Evolutionary conservation across 73 alveolate species (phyloP), one percentile per base, ranked within the genome.

Genomic region (Paramecium tetraurelia): DNA sequence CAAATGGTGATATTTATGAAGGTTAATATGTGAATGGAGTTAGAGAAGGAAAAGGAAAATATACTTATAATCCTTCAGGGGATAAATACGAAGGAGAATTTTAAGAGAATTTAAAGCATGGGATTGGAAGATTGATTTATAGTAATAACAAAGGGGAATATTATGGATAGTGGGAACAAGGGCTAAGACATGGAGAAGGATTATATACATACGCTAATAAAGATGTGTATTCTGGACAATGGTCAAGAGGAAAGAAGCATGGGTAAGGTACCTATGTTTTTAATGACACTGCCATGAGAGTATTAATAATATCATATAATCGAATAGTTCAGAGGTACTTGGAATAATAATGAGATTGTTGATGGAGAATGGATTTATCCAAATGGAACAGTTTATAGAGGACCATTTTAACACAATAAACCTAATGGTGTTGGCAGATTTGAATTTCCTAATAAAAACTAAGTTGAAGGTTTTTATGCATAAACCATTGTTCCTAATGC

Each of bases 381-480:
- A 2, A 98, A 97, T 94, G 99, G 99, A 59, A 97, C 96, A 59
- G 92, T 90, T 68, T 98, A 95, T 76, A 98, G 95, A 94, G 99
- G 99, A 12, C 94, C 95, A 43, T 98, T 98, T 92, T 96, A 85
- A 9, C 95, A 95, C 89, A 97, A 97, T 92, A 97, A 95, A 90
- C 99, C 99, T 38, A 88, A 94, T 95, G 99, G 99, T 18, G 92
- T 93, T 41, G 97, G 99, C 35, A 88, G 85, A 85, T 97, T 99
- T 98, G 96, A 93, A 63, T 97, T 95, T 85, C 92, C 97, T 8
- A 97, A 98, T 95, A 98, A 98, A 70, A 97, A 98, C 75, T 86
- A 59, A 27, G 96, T 96, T 12, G 94, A 95, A 58, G 99, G 99
- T 10, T 92, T 84, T n/a, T 97, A 96, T 76, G 88, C 83, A 18